Evolutionary conservation across 2,329 filamentous ascomycete genomes (phyloP).

Genomic region (Sarocladiaceae sp.): DNA sequence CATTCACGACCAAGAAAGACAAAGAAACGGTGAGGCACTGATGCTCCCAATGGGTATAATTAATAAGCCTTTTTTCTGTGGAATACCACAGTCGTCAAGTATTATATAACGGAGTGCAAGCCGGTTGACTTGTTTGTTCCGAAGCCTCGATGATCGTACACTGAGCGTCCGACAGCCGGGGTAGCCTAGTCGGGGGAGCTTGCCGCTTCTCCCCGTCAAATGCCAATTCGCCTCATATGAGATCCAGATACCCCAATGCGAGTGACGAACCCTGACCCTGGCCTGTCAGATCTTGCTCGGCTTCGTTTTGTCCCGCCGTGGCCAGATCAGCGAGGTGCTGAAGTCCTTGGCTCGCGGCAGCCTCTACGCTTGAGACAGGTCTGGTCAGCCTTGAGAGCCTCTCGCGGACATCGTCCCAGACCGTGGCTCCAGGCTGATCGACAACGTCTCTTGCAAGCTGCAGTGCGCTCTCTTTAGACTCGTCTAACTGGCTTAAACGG

Average conservation of each 20-base stretch:
- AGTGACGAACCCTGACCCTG: constrained; percentile 25
- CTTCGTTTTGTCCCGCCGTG: constrained; percentile 35
- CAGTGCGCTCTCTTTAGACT: constrained; percentile 52
- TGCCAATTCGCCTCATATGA: constrained; percentile 1
- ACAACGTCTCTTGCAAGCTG: constrained; percentile 51
- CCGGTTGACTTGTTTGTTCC: neutral
- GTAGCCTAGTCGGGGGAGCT: neutral
- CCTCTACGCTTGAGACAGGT: constrained; percentile 30
- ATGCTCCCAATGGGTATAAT: too few relatives aligned
- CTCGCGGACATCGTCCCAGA: constrained; percentile 56
- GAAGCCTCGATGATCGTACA: too few relatives aligned
- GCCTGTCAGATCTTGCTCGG: constrained; percentile 22
- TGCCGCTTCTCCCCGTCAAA: neutral
- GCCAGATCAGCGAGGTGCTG: constrained; percentile 59
- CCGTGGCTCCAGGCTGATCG: constrained; percentile 43
- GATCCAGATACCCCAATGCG: constrained; percentile 28
- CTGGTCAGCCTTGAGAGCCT: constrained; percentile 30
- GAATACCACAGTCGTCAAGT: too few relatives aligned
- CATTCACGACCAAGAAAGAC: too few relatives aligned
- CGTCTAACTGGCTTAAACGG: constrained; percentile 52
- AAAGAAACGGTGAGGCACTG: too few relatives aligned
- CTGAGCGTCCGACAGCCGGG: too few relatives aligned
- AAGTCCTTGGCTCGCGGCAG: constrained; percentile 47
- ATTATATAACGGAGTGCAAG: too few relatives aligned
- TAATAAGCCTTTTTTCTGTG: too few relatives aligned